Base-by-base conservation (phyloP, 176 grass and related monocot genomes). In the Carex pumila region DNA sequence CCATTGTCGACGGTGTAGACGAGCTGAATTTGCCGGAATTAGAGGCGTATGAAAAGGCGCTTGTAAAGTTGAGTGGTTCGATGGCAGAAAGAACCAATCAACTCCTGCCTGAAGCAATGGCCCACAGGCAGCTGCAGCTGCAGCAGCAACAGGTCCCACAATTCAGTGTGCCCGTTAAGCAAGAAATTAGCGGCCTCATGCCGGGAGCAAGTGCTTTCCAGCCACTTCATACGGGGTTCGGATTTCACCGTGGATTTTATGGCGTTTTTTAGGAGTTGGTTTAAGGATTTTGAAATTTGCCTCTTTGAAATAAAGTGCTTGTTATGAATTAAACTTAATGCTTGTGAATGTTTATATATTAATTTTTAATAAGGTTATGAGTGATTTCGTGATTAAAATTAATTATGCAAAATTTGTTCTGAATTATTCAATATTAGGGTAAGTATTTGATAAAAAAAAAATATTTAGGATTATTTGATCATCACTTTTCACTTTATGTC, bases 81-180 rank as follows among this genome's bases (percentile, higher is more conserved):
- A 68, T 86, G 22, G 88, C 78, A 6, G 65, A 45, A 63, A 79
- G 61, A 70, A 47, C 79, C 7, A 82, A 89, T 49, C 84, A 83
- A 66, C 61, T 89, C 12, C 68, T 89, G 6, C 71, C 67, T 7
- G 70, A 89, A 75, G 80, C 56, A 31, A 72, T 86, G 66, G 70
- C 57, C 12, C 81, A 59, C 61, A 77, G 70, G 15, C 83, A 85
- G 54, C 5, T 61, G 14, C 61, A 85, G 54, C 82, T 81, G 53
- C 71, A 85, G 2, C 80, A 39, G 5, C 37, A 39, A 39, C 37
- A 81, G 11, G 56, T 57, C 18, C 69, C 9, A 7, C 31, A 41
- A 6, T 83, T 83, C 19, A 83, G 37, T 49, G 61, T 52, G 19
- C 60, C 80, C 4, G 61, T 83, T 50, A 68, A 83, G 41, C 7